A percentile compares a stretch with the other conserved stretches of the same genome.
Evolutionary conservation across 2,329 filamentous ascomycete genomes (phyloP).

Genomic region (Fusarium denticulatum): DNA sequence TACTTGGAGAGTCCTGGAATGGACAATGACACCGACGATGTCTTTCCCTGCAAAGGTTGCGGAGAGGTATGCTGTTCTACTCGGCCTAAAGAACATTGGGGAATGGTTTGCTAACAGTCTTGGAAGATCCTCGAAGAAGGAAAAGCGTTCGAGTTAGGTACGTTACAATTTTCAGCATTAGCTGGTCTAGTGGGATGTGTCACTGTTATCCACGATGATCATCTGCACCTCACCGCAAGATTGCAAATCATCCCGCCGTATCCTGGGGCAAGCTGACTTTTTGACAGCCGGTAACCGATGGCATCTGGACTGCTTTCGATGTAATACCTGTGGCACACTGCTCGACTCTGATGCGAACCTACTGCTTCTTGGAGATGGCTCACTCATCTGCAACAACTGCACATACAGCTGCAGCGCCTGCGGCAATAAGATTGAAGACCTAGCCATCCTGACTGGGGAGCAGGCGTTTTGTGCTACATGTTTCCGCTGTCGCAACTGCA

Average conservation of each 20-base stretch:
- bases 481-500: slow-evolving; percentile 97
- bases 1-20: slow-evolving; percentile 69
- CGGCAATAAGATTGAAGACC: slow-evolving; percentile 96
- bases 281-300: slow-evolving; percentile 87
- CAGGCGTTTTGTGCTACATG: slow-evolving; percentile 98
- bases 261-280: slow-evolving; percentile 43
- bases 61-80: slow-evolving; percentile 73
- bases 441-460: slow-evolving; percentile 96
- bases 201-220: not conserved
- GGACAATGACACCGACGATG: slow-evolving; percentile 83
- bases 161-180: slow-evolving; percentile 43
- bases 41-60: slow-evolving; percentile 91
- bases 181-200: not conserved
- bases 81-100: not conserved
- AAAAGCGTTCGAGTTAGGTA: slow-evolving; percentile 97
- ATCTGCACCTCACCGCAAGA: slow-evolving; percentile 22
- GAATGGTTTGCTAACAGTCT: slow-evolving; percentile 28
- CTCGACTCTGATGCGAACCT: slow-evolving; percentile 99
- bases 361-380: slow-evolving; percentile 94
- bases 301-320: slow-evolving; percentile 99
- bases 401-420: slow-evolving; percentile 99
- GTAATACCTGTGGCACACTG: slow-evolving; percentile 92
- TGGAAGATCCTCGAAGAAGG: slow-evolving; percentile 93
- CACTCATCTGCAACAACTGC: slow-evolving; percentile 98
- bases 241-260: not conserved